Base-by-base conservation (phyloP, 352 stramenopile species). In the Phytopythium kandeliae region DNA sequence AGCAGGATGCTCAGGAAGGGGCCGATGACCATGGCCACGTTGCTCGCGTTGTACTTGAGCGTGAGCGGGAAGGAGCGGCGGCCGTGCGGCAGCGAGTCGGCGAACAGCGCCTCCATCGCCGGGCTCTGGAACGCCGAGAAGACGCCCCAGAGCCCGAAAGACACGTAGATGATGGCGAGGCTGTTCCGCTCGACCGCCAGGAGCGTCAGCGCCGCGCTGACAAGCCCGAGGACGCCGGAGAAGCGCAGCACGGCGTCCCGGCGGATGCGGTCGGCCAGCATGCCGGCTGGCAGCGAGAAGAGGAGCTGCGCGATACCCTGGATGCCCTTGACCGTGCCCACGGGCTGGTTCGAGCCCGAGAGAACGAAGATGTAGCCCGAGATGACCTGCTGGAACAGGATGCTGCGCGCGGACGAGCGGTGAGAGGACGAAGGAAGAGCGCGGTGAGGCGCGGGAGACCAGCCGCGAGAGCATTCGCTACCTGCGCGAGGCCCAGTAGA, bases 31-130 rank as follows among this genome's bases (percentile, higher is more conserved):
- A 82, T 74, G 28, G 78, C 78, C 17, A 86, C 48, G 48, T 87
- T 89, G 64, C 69, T 78, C 38, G 86, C 69, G 51, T 85, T 84
- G 72, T 87, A 87, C 67, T 89, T 89, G 71, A 89, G 80, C 69
- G 80, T 87, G 57, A 87, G 82, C 1, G 78, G 78, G 44, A 74
- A 85, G 49, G 75, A 86, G 16, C 78, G 67, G 40, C 71, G 65
- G 37, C 78, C 75, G 37, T 80, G 67, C 46, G 73, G 75, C 48
- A 89, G 84, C 21, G 78, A 89, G 33, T 89, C 78, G 17, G 78
- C 78, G 50, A 89, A 89, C 3, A 89, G 59, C 35, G 78, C 78
- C 44, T 89, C 78, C 59, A 89, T 76, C 9, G 78, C 74, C 4
- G 78, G 78, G 47, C 64, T 79, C 49, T 89, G 74, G 51, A 87